Evolutionary conservation across 345 rosid species (phyloP).

Genomic region (thale cress (Arabidopsis thaliana)): TAIR10.1 NC_003074.8:22408001-22408500

Average conservation of each 20-base stretch:
- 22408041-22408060: slow-evolving; percentile 97
- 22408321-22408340: not conserved
- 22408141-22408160: slow-evolving; percentile 53
- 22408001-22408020: slow-evolving; percentile 92
- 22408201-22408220: slow-evolving; percentile 84
- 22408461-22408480: slow-evolving; percentile 4
- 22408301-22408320: slow-evolving; percentile 1
- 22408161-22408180: slow-evolving; percentile 89
- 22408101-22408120: not conserved
- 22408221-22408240: slow-evolving; percentile 80
- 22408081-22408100: slow-evolving; percentile 70
- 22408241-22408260: not conserved
- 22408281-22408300: slow-evolving; percentile 10
- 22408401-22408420: slow-evolving; percentile 9
- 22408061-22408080: slow-evolving; percentile 97
- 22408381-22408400: slow-evolving; percentile 29
- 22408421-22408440: not conserved
- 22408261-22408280: slow-evolving; percentile 18
- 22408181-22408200: slow-evolving; percentile 95
- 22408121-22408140: not conserved
- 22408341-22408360: not conserved
- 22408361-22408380: slow-evolving; percentile 24
- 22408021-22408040: slow-evolving; percentile 94
- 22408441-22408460: not conserved
- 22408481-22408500: not conserved